Base-by-base conservation (phyloP, 192 early-diverging fungal genomes). In the Pecoramyces ruminantium region DNA sequence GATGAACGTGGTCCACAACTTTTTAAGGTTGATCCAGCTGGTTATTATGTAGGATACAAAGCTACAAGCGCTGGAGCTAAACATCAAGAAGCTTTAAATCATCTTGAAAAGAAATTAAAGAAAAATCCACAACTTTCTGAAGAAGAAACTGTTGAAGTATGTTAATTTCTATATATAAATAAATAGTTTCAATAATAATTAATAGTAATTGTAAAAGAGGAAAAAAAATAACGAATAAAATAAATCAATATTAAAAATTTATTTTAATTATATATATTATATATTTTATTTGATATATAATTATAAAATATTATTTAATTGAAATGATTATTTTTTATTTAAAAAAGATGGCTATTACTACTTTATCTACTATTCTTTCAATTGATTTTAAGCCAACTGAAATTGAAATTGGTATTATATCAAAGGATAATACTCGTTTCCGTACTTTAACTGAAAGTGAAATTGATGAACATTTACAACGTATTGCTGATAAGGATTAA, bases 31-130 rank as follows among this genome's bases (percentile, higher is more conserved):
- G 97, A 99, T 84, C 98, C 98, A 77, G 96, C 98, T 40, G 98
- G 98, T 34, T 98, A 97, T 86, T 99, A 93, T 92, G 94, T 95
- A 79, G 98, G 98, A 79, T 98, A 95, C 87, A 93, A 93, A 87
- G 98, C 96, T 28, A 98, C 97, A 2, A 90, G 94, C 9, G 96
- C 96, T 4, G 98, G 98, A 4, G 93, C 95, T 11, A 99, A 99
- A 85, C 93, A 95, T 42, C 94, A 95, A 85, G 97, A 99, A 88
- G 93, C 96, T 29, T 90, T 96, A 80, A 98, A 97, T 85, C 92
- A 95, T 80, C 84, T 99, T 85, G 97, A 99, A 84, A 99, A 99
- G 92, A 98, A 97, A 86, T 85, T 99, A 77, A 99, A 98, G 88
- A 96, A 94, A 85, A 89, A 93, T 17, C 93, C 92, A 38, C 86